These are phyloP conservation scores for Dendrobium catenatum DNA, from an alignment of 106 monocot species.

Conservation along the genomic window DNA sequence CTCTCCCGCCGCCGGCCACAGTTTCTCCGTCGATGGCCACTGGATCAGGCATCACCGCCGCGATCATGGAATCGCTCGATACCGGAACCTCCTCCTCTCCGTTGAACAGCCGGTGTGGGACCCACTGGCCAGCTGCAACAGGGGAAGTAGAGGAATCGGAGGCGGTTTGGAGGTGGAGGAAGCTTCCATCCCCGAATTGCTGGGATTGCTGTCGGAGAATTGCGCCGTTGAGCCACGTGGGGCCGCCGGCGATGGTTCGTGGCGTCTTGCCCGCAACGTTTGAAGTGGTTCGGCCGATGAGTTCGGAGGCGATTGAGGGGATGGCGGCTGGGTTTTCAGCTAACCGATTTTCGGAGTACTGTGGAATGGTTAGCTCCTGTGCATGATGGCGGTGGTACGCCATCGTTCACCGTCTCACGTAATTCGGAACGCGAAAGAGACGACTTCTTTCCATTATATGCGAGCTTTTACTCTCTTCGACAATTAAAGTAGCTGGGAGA, in stretches of 20 bases:
- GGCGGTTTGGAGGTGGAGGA: too few relatives aligned
- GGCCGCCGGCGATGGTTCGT: not conserved
- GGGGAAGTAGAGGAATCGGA: too few relatives aligned
- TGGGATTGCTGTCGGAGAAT: conserved; percentile 29
- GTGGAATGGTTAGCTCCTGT: not conserved
- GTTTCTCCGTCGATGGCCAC: not conserved
- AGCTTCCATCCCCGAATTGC: too few relatives aligned
- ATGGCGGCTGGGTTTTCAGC: not conserved
- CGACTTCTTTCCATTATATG: not conserved
- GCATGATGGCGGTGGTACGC: not conserved
- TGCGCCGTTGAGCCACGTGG: conserved; percentile 44
- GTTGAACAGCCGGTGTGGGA: not conserved
- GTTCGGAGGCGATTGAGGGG: not conserved
- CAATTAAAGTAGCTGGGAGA: too few relatives aligned
- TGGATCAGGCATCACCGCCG: not conserved
- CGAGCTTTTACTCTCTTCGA: too few relatives aligned
- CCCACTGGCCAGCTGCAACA: not conserved
- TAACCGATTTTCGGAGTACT: not conserved
- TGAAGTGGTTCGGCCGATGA: not conserved
- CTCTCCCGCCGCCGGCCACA: conserved; percentile 1
- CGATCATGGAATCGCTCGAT: conserved; percentile 19
- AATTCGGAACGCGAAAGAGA: not conserved
- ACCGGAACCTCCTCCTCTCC: not conserved
- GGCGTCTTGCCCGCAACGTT: too few relatives aligned
- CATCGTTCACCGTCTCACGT: not conserved